phyloP scores from a whole-genome alignment of 257 asterid genomes.

The Anisodus tanguticus region DNA sequence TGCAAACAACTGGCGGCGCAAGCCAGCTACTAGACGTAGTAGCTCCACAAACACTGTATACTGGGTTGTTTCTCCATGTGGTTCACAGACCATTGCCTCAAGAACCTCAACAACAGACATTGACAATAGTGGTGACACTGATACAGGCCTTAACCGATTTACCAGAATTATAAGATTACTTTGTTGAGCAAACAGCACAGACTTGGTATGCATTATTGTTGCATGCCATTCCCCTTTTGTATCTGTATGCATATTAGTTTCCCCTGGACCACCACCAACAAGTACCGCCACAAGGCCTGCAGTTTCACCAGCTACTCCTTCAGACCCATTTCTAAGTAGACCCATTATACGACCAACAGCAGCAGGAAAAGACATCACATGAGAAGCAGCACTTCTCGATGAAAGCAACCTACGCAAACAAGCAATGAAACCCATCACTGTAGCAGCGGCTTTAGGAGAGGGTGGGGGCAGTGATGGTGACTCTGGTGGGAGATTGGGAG shows the following conservation, averaged over 20 bases:
- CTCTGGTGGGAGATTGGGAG: slow-evolving; percentile 97
- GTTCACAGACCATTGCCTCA: slow-evolving; percentile 97
- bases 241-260: slow-evolving; percentile 64
- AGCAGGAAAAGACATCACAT: slow-evolving; percentile 98
- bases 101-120: slow-evolving; percentile 95
- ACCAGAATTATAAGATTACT: slow-evolving; percentile 77
- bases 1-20: slow-evolving; percentile 95
- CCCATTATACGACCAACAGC: slow-evolving; percentile 98
- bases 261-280: slow-evolving; percentile 99
- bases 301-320: slow-evolving; percentile 92
- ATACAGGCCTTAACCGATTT: slow-evolving; percentile 84
- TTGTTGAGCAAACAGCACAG: slow-evolving; percentile 85
- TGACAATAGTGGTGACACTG: slow-evolving; percentile 91
- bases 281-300: slow-evolving; percentile 89
- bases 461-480: slow-evolving; percentile 97
- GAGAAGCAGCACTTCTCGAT: slow-evolving; percentile 95
- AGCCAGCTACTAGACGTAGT: slow-evolving; percentile 93
- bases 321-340: slow-evolving; percentile 93
- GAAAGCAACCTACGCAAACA: slow-evolving; percentile 91
- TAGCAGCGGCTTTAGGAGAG: slow-evolving; percentile 99
- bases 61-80: slow-evolving; percentile 94
- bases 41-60: slow-evolving; percentile 91
- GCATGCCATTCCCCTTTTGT: slow-evolving; percentile 97
- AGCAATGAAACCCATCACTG: slow-evolving; percentile 90
- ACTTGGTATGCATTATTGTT: slow-evolving; percentile 87